These are phyloP conservation scores for Naganishia sp. DNA, from an alignment of 1,284 basidiomycete species.

Conservation along the genomic window DNA sequence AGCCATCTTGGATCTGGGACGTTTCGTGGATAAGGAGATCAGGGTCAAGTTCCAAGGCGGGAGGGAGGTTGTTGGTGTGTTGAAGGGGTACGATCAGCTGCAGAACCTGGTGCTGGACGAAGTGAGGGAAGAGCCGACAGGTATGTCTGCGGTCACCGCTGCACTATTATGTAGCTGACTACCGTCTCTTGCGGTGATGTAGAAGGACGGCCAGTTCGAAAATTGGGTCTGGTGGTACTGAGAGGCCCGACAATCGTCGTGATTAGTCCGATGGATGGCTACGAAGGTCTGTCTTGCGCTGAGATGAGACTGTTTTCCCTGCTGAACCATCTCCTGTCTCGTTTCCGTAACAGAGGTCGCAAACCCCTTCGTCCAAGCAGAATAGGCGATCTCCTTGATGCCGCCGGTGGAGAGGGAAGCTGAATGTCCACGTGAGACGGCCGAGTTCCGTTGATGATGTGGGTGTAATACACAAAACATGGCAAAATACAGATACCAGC, in stretches of 20 bases:
- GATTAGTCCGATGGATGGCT: slow-evolving; percentile 88
- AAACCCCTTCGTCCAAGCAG: slow-evolving; percentile 70
- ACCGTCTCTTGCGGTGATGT: slow-evolving; percentile 55
- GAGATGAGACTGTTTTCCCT: neutral
- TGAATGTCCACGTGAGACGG: neutral
- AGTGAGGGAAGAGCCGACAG: slow-evolving; percentile 54
- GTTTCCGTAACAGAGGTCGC: slow-evolving; percentile 63
- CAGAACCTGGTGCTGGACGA: slow-evolving; percentile 75
- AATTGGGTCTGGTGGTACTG: slow-evolving; percentile 80
- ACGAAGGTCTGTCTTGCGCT: slow-evolving; percentile 57
- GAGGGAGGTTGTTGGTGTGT: slow-evolving; percentile 84
- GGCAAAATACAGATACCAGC: neutral
- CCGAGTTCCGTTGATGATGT: neutral
- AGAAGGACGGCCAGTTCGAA: slow-evolving; percentile 65
- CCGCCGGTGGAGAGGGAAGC: no score
- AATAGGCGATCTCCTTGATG: slow-evolving; percentile 37
- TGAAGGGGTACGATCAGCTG: slow-evolving; percentile 96
- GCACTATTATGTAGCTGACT: neutral
- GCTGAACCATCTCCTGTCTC: neutral
- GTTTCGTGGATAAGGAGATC: slow-evolving; percentile 89
- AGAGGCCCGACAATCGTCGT: slow-evolving; percentile 90
- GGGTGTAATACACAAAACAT: slow-evolving; percentile 1
- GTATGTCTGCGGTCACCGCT: slow-evolving; percentile 40
- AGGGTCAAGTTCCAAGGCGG: slow-evolving; percentile 96
- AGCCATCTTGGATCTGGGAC: slow-evolving; percentile 91